These are phyloP conservation scores for Ammopiptanthus mongolicus DNA, from an alignment of 306 rosid genomes.

Conservation along the genomic window DNA sequence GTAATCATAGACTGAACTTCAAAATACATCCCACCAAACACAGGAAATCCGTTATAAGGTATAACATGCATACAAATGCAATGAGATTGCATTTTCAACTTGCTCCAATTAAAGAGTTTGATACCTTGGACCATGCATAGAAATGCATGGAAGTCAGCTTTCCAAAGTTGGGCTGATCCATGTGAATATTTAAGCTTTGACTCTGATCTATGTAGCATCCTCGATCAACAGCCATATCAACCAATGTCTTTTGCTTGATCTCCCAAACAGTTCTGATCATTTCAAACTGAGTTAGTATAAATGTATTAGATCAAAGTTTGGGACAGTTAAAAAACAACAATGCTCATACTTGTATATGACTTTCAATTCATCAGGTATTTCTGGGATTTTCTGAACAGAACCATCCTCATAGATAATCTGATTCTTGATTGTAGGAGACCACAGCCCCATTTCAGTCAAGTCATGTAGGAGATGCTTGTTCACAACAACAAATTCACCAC, in stretches of 20 bases:
- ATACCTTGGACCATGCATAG: conserved; percentile 90
- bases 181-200: conserved; percentile 88
- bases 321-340: neutral
- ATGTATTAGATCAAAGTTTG: neutral
- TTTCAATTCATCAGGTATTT: conserved; percentile 68
- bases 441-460: conserved; percentile 85
- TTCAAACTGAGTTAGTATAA: conserved; percentile 23
- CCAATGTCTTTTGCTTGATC: conserved; percentile 86
- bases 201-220: conserved; percentile 91
- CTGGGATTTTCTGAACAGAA: conserved; percentile 61
- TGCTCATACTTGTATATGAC: conserved; percentile 63
- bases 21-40: neutral
- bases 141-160: conserved; percentile 88
- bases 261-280: conserved; percentile 85
- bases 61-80: neutral
- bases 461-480: conserved; percentile 86
- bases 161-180: conserved; percentile 88
- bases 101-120: neutral
- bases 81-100: neutral
- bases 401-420: conserved; percentile 66
- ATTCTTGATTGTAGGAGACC: conserved; percentile 77
- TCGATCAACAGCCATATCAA: conserved; percentile 88
- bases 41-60: neutral
- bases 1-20: neutral
- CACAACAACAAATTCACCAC: conserved; percentile 94